These are phyloP conservation scores for Rhynchosporium graminicola DNA, from an alignment of 2,329 filamentous ascomycete species.

Conservation along the genomic window DNA sequence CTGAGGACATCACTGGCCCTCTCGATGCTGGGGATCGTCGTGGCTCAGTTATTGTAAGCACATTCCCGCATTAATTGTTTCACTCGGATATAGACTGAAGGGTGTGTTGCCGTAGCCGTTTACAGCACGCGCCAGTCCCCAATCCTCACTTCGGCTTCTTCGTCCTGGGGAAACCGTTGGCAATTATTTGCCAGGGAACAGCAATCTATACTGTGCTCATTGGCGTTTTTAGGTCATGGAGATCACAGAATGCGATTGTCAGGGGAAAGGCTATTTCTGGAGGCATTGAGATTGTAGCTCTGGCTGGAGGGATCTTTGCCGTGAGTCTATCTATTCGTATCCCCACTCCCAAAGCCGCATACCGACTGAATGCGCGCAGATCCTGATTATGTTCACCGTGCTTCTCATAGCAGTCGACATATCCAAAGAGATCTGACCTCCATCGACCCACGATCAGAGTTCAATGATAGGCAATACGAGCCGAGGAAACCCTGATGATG, in stretches of 20 bases:
- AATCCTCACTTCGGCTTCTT: conserved; percentile 56
- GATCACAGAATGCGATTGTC: conserved; percentile 59
- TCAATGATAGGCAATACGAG: conserved; percentile 23
- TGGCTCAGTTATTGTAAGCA: conserved; percentile 63
- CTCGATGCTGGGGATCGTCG: conserved; percentile 64
- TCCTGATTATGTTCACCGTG: conserved; percentile 35
- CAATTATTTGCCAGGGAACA: conserved; percentile 45
- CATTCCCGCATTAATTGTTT: conserved; percentile 18
- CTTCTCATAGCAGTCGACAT: conserved; percentile 38
- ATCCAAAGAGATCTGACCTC: conserved; percentile 31
- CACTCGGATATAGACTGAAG: conserved; percentile 28
- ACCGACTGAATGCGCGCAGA: conserved; percentile 26
- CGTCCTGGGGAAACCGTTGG: conserved; percentile 60
- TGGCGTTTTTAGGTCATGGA: conserved; percentile 61
- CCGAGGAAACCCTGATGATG: conserved; percentile 23
- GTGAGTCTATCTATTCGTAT: conserved; percentile 45
- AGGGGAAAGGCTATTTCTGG: conserved; percentile 58
- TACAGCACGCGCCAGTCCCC: conserved; percentile 43
- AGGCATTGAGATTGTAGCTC: conserved; percentile 57
- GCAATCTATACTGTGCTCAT: conserved; percentile 48
- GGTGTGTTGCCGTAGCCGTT: conserved; percentile 51
- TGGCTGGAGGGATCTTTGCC: conserved; percentile 48
- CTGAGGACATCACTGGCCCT: conserved; percentile 70
- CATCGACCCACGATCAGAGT: conserved; percentile 10
- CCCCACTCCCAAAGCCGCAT: conserved; percentile 3